phyloP scores from a whole-genome alignment of 805 yeast genomes.

The Monosporozyma servazzii region DNA sequence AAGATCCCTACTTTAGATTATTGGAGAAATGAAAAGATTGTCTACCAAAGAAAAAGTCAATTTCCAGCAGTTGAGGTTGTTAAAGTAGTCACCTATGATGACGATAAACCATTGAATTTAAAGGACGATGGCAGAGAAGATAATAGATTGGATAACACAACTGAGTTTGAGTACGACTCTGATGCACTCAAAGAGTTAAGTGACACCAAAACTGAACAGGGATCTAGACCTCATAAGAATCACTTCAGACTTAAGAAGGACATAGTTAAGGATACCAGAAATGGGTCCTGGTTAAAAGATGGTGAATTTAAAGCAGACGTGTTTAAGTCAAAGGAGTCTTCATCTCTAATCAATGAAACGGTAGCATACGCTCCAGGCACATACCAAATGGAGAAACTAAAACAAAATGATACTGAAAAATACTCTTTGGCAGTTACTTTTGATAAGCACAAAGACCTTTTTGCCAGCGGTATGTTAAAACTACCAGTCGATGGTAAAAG shows the following conservation, averaged over 20 bases:
- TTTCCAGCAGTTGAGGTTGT: slow-evolving; percentile 46
- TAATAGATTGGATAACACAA: background rate
- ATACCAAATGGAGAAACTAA: slow-evolving; percentile 36
- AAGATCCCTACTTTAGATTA: slow-evolving; percentile 65
- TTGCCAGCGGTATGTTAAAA: slow-evolving; percentile 67
- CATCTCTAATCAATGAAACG: slow-evolving; percentile 16
- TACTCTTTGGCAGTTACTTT: slow-evolving; percentile 58
- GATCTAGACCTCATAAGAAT: background rate
- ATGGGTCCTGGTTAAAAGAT: slow-evolving; percentile 24
- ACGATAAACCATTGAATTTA: slow-evolving; percentile 7
- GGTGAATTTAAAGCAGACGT: slow-evolving; percentile 14
- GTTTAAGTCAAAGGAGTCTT: slow-evolving; percentile 16
- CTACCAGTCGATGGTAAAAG: slow-evolving; percentile 58
- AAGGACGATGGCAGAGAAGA: background rate
- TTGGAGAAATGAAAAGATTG: slow-evolving; percentile 76
- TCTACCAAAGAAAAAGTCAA: slow-evolving; percentile 38
- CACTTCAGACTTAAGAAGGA: background rate
- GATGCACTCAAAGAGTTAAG: slow-evolving; percentile 9
- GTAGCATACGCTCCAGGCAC: slow-evolving; percentile 60
- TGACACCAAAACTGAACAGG: slow-evolving; percentile 18
- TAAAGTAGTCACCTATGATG: slow-evolving; percentile 42
- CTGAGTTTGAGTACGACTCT: slow-evolving; percentile 28
- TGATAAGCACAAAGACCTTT: slow-evolving; percentile 49
- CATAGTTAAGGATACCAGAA: slow-evolving; percentile 14
- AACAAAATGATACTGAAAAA: slow-evolving; percentile 38